Base-by-base conservation (phyloP, 257 asterid species). In the Nicotiana undulata region DNA sequence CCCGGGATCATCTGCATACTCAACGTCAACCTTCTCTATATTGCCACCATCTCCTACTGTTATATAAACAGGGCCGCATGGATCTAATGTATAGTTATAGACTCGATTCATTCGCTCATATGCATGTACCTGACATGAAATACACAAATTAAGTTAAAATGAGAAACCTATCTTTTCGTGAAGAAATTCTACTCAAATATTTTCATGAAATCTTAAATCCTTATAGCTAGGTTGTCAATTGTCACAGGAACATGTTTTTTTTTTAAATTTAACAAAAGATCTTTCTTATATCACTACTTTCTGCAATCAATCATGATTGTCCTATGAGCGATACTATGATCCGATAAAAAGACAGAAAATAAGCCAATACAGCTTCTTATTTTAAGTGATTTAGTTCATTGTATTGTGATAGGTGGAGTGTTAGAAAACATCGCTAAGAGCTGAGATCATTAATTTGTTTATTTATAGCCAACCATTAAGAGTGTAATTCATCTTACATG, bases 11-110 rank as follows among this genome's bases (percentile, higher is more conserved):
- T 95, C 99, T 9, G 98, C 97, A 81, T 92, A 93, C 82, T 88
- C 92, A 32, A 93, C 90, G 2, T 90, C 95, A 4, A 93, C 90
- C 80, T 89, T 80, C 89, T 95, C 99, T 10, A 90, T 93, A 52
- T 95, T 95, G 2, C 99, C 99, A 46, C 99, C 99, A 79, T 95
- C 97, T 74, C 99, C 97, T 3, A 95, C 83, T 68, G 94, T 89
- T 80, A 95, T 88, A 86, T 92, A 87, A 68, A 95, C 90, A 1
- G 99, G 96, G 16, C 94, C 99, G 70, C 99, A 93, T 6, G 85
- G 81, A 80, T 93, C 96, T 81, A 95, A 76, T 6, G 86, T 82
- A 79, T 92, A 91, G 87, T 95, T 92, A 86, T 89, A 93, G 10
- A 93, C 97, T 82, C 96, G 86, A 79, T 93, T 92, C 87, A 88